Evolutionary conservation across 2,329 filamentous ascomycete species (phyloP).

Genomic region (Colletotrichum aenigma): DNA sequence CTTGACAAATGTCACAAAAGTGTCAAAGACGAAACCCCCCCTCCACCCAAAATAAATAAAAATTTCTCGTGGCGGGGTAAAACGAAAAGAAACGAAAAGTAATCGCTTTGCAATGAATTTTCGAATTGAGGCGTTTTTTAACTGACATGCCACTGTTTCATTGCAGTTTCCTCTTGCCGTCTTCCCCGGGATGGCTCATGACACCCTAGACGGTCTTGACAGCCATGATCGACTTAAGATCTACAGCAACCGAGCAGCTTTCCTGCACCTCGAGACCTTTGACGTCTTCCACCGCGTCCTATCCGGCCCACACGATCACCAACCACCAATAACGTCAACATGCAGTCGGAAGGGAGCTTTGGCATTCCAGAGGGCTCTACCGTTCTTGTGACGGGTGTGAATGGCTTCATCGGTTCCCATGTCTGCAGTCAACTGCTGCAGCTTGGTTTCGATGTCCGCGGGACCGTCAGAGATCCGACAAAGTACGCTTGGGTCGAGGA

Average conservation of each 20-base stretch:
- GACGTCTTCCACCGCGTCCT: background rate
- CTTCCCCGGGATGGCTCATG: background rate
- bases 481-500: slow-evolving; percentile 32
- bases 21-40: slow-evolving; percentile 9
- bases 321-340: background rate
- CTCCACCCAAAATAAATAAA: background rate
- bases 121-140: background rate
- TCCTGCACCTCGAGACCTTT: background rate
- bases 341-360: slow-evolving; percentile 4
- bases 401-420: slow-evolving; percentile 46
- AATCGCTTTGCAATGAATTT: background rate
- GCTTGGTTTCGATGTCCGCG: slow-evolving; percentile 40
- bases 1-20: slow-evolving; percentile 3
- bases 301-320: background rate
- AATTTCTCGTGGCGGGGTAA: background rate
- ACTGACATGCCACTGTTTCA: slow-evolving; percentile 1
- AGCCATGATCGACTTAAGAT: slow-evolving; percentile 9
- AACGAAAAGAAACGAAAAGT: background rate
- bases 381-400: slow-evolving; percentile 45
- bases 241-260: background rate
- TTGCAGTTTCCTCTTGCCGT: background rate
- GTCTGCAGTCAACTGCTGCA: slow-evolving; percentile 38
- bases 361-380: slow-evolving; percentile 4
- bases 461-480: slow-evolving; percentile 38
- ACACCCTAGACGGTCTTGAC: background rate